Conservation (phyloP, 2,329 filamentous ascomycete species). For the Pseudocercospora pini-densiflorae region DNA sequence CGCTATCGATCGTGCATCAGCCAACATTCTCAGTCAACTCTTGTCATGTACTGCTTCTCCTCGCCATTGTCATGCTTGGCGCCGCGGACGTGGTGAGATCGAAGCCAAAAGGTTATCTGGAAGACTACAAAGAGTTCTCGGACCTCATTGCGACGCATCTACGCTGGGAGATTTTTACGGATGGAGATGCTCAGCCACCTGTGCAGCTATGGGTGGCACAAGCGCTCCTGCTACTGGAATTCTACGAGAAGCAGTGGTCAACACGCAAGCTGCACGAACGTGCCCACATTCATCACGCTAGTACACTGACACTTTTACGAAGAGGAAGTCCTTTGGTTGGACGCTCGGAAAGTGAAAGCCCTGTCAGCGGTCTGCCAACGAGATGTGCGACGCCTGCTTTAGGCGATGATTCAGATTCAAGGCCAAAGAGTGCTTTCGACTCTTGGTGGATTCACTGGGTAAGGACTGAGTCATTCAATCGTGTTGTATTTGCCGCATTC, state of each 20-base stretch:
- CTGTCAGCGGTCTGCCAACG: constrained; percentile 60
- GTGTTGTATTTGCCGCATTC: constrained; percentile 89
- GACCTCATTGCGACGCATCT: constrained; percentile 89
- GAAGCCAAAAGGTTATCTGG: constrained; percentile 71
- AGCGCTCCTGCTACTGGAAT: constrained; percentile 79
- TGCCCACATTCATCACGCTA: constrained; percentile 92
- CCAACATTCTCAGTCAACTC: constrained; percentile 86
- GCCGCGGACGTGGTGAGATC: constrained; percentile 82
- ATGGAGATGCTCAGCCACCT: constrained; percentile 81
- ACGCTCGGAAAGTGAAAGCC: constrained; percentile 80
- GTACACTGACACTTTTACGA: constrained; percentile 90
- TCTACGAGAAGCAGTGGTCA: constrained; percentile 97
- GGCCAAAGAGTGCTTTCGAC: constrained; percentile 12
- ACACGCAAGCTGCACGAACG: constrained; percentile 88
- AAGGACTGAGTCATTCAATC: constrained; percentile 82
- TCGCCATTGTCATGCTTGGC: constrained; percentile 88
- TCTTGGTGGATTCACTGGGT: constrained; percentile 92
- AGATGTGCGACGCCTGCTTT: constrained; percentile 21
- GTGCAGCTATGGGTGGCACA: constrained; percentile 95
- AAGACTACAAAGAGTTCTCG: constrained; percentile 77
- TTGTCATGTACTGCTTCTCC: constrained; percentile 76
- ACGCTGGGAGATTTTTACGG: constrained; percentile 91
- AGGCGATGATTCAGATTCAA: background rate
- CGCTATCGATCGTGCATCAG: constrained; percentile 89
- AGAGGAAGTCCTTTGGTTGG: constrained; percentile 87